Evolutionary conservation across 1,139 yeast genomes (phyloP), one percentile per base, ranked within the genome.

Genomic region (Yamadazyma diospyri): DNA sequence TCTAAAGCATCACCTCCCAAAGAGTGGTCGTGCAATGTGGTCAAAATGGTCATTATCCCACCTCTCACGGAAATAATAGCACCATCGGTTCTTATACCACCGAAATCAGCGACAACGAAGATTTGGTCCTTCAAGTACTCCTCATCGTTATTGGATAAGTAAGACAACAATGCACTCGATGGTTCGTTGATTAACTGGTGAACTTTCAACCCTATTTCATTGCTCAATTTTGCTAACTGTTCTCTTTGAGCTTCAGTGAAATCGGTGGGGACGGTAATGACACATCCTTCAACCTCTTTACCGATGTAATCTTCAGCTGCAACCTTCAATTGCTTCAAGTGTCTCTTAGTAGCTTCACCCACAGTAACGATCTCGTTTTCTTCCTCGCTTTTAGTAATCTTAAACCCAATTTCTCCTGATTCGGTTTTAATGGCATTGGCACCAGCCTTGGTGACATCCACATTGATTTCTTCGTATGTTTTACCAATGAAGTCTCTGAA

Each of bases 301-400:
- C 98, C 98, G 48, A 86, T 76, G 64, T 81, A 94, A 60, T 89
- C 98, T 55, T 80, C 84, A 37, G 98, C 98, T 43, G 97, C 95
- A 30, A 72, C 69, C 63, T 82, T 82, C 57, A 92, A 70, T 57
- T 88, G 85, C 53, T 69, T 70, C 55, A 92, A 72, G 57, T 92
- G 97, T 71, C 97, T 82, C 48, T 76, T 76, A 42, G 85, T 76
- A 42, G 85, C 81, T 60, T 89, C 92, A 45, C 79, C 82, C 32
- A 87, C 83, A 30, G 85, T 61, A 36, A 88, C 57, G 25, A 61
- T 61, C 48, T 72, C 67, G 42, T 60, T 59, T 37, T 71, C 73
- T 35, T 73, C 69, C 38, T 62, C 69, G 33, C 68, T 67, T 35
- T 62, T 67, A 32, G 63, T 64, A 47, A 86, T 69, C 40, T 74